Percentiles rank a stretch among this genome's conserved stretches.
phyloP scores from a whole-genome alignment of 768 basidiomycete genomes.

The Calocybe indica region DNA sequence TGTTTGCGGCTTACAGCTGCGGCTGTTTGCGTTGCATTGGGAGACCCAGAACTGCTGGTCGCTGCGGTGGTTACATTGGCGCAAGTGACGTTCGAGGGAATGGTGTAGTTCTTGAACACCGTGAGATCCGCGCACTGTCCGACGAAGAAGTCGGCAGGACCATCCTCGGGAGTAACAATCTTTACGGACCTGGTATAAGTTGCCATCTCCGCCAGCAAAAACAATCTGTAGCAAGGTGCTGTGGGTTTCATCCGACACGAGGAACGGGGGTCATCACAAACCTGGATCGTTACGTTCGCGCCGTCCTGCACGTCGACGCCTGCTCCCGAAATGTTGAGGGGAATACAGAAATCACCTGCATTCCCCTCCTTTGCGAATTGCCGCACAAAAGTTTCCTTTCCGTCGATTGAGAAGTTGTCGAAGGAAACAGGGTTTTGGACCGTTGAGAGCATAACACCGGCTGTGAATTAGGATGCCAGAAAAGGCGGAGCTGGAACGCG shows the following conservation, averaged over 20 bases:
- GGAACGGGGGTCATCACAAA: conserved; percentile 43
- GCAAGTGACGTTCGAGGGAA: conserved; percentile 38
- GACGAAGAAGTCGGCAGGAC: conserved; percentile 18
- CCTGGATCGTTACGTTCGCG: conserved; percentile 66
- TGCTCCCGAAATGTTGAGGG: conserved; percentile 47
- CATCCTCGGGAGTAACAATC: background rate
- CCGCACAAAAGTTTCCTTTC: conserved; percentile 25
- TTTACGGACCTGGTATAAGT: conserved; percentile 55
- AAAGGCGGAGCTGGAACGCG: background rate
- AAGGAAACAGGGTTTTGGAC: conserved; percentile 56
- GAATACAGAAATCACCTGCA: conserved; percentile 59
- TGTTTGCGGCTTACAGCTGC: too few species aligned
- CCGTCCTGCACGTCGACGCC: conserved; percentile 48
- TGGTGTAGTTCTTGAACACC: conserved; percentile 43
- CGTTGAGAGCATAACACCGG: conserved; percentile 51
- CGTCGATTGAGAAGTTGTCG: conserved; percentile 44
- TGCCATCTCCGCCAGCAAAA: conserved; percentile 61
- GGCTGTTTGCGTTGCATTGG: too few species aligned
- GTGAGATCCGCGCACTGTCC: conserved; percentile 71
- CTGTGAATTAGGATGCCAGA: conserved; percentile 19
- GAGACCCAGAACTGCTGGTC: too few species aligned
- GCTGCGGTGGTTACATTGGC: conserved; percentile 21
- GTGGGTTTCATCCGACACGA: conserved; percentile 67
- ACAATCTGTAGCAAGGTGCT: conserved; percentile 42
- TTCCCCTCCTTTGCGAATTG: conserved; percentile 41